Conservation (phyloP, 2,329 filamentous ascomycete genomes). For the Cladosporium austrohemisphaericum region DNA sequence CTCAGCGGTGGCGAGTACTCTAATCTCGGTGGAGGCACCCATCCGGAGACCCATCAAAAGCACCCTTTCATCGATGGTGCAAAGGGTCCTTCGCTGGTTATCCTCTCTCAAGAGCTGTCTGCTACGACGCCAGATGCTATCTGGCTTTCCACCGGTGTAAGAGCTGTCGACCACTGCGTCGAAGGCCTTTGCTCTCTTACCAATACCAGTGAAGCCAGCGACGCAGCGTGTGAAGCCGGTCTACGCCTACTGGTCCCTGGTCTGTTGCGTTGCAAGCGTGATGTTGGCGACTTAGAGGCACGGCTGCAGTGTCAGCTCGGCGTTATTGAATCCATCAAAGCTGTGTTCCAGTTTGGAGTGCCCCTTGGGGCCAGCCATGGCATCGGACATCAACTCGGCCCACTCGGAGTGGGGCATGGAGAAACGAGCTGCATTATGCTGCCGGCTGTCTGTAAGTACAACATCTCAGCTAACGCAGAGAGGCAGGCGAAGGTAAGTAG, state of each 20-base stretch:
- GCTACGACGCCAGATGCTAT: conserved; percentile 50
- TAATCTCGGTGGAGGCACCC: conserved; percentile 39
- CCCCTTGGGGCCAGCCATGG: conserved; percentile 40
- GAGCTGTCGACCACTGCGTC: conserved; percentile 57
- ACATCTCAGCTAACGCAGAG: conserved; percentile 37
- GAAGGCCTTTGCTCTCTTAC: conserved; percentile 50
- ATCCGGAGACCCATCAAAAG: conserved; percentile 20
- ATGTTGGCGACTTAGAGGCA: conserved; percentile 39
- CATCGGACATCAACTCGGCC: conserved; percentile 45
- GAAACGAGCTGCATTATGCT: conserved; percentile 57
- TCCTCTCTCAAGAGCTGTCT: conserved; percentile 54
- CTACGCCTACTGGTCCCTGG: conserved; percentile 42
- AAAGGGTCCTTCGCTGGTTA: conserved; percentile 49
- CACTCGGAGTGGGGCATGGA: conserved; percentile 56
- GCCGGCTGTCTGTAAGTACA: conserved; percentile 56
- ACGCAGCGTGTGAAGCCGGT: conserved; percentile 32
- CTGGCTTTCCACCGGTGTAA: conserved; percentile 57
- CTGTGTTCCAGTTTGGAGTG: conserved; percentile 27
- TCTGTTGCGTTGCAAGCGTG: conserved; percentile 40
- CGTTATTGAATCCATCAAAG: conserved; percentile 38
- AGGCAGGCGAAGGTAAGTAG: conserved; percentile 41
- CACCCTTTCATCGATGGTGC: conserved; percentile 30
- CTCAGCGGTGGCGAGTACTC: conserved; percentile 33
- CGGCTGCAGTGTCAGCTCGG: conserved; percentile 49
- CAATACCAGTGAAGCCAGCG: conserved; percentile 31